Evolutionary conservation across 306 rosid genomes (phyloP).

Genomic region (Canavalia ensiformis): DNA sequence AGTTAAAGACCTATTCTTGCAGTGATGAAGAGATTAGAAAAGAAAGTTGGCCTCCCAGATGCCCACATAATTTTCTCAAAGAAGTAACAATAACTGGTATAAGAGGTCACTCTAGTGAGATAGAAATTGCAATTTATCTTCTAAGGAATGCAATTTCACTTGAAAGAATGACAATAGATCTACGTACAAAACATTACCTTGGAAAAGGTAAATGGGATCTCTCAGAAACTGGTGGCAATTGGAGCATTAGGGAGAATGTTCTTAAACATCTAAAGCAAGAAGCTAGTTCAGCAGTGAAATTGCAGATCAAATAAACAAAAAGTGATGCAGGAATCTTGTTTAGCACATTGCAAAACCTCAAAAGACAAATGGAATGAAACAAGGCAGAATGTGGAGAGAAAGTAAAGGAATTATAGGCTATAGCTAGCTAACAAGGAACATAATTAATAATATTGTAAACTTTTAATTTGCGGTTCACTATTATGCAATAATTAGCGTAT

Average conservation of each 20-base stretch:
- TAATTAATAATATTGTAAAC: not conserved
- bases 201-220: constrained; percentile 50
- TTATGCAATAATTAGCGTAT: not conserved
- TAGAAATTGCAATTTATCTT: constrained; percentile 50
- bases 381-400: constrained; percentile 5
- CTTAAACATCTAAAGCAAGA: constrained; percentile 17
- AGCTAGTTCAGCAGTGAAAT: constrained; percentile 15
- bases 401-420: not conserved
- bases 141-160: constrained; percentile 47
- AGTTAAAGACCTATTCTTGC: constrained; percentile 39
- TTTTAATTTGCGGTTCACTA: not conserved
- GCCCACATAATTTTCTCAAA: constrained; percentile 40
- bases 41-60: not conserved
- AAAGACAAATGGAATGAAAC: not conserved
- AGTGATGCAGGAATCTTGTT: not conserved
- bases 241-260: constrained; percentile 44
- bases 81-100: constrained; percentile 48
- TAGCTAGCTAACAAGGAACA: constrained; percentile 7
- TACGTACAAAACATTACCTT: constrained; percentile 43
- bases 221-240: constrained; percentile 25
- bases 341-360: constrained; percentile 27
- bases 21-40: constrained; percentile 22
- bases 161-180: constrained; percentile 51
- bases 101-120: constrained; percentile 44
- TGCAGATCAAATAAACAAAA: constrained; percentile 40